Conservation (phyloP, 2,329 filamentous ascomycete species). For the Hypomyces perniciosus region DNA sequence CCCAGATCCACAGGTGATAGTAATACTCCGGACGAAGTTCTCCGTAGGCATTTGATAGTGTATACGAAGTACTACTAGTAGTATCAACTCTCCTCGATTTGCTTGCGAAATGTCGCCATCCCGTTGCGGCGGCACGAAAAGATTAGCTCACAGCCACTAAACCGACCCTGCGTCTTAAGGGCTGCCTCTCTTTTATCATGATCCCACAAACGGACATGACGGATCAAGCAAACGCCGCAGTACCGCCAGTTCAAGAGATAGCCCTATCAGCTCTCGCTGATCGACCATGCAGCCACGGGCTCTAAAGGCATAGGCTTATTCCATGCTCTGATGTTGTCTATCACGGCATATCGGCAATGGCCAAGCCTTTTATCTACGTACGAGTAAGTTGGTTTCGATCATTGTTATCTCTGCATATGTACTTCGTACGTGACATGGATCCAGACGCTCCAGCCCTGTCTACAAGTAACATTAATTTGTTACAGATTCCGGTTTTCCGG, state of each 20-base stretch:
- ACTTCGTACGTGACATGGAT: too few relatives aligned
- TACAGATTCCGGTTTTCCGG: too few relatives aligned
- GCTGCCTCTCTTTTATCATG: slow-evolving; percentile 1
- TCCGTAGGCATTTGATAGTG: too few relatives aligned
- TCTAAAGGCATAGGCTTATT: not conserved
- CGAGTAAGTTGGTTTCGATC: not conserved
- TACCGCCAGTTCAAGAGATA: not conserved
- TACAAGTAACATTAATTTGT: too few relatives aligned
- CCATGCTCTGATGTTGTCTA: not conserved
- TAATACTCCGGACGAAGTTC: too few relatives aligned
- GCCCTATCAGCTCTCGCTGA: not conserved
- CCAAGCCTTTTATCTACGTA: not conserved
- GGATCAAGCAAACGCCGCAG: not conserved
- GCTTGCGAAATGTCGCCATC: not conserved
- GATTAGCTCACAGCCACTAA: not conserved
- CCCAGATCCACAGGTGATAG: too few relatives aligned
- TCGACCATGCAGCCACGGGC: not conserved
- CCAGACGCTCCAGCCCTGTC: not conserved
- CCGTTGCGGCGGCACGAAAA: not conserved
- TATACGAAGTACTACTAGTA: too few relatives aligned
- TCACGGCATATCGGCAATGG: not conserved
- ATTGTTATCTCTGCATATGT: too few relatives aligned
- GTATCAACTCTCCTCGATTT: not conserved
- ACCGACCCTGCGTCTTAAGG: not conserved
- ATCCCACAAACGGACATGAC: slow-evolving; percentile 8